Conservation (phyloP, 2,329 filamentous ascomycete species). For the Alternaria arborescens region DNA sequence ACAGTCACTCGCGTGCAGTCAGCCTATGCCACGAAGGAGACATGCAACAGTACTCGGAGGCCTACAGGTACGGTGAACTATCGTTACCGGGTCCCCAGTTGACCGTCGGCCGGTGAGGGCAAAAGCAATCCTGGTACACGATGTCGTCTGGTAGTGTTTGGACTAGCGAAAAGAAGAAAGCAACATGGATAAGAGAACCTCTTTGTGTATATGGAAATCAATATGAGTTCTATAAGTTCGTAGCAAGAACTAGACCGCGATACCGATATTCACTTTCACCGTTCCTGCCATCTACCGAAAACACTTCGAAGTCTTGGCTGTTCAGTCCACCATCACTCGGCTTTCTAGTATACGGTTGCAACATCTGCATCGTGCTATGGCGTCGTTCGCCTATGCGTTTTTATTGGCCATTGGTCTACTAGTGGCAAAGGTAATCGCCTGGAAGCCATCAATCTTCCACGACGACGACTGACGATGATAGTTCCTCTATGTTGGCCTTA, state of each 20-base stretch:
- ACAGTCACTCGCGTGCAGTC: neutral
- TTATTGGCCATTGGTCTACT: neutral
- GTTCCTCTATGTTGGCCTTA: slow-evolving; percentile 33
- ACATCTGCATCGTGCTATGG: neutral
- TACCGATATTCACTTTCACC: too few relatives aligned
- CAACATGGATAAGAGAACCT: neutral
- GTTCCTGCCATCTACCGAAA: neutral
- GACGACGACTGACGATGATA: slow-evolving; percentile 12
- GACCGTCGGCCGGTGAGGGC: neutral
- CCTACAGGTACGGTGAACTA: neutral
- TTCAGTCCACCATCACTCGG: too few relatives aligned
- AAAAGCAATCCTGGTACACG: slow-evolving; percentile 1
- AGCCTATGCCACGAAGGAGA: neutral
- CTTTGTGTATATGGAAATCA: neutral
- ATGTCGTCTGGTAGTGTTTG: neutral
- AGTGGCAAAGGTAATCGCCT: slow-evolving; percentile 4
- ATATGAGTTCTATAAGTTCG: too few relatives aligned
- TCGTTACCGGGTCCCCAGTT: neutral
- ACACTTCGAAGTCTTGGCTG: too few relatives aligned
- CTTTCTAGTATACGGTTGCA: too few relatives aligned
- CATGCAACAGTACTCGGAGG: neutral
- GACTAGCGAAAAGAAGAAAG: slow-evolving; percentile 5
- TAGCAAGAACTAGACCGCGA: too few relatives aligned
- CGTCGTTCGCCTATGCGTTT: neutral
- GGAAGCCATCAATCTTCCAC: neutral